Evolutionary conservation across 441 rosid genomes (phyloP).

Genomic region (Francoa sonchifolia): DNA sequence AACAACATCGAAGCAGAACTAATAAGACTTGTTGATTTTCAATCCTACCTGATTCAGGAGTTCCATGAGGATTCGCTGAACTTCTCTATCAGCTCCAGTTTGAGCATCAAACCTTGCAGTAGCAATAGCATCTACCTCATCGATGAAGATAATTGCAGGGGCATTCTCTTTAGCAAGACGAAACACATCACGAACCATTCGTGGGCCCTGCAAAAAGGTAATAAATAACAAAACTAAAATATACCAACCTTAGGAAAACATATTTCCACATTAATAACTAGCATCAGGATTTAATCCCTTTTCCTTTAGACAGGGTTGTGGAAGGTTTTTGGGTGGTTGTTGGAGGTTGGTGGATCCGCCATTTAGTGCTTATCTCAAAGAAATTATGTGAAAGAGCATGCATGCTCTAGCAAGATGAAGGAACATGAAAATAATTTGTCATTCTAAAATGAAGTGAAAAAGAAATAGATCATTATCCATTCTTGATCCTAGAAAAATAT

Average conservation of each 20-base stretch:
- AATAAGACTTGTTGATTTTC: too few relatives aligned
- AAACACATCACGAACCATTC: constrained; percentile 99
- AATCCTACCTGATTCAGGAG: constrained; percentile 72
- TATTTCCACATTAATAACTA: too few relatives aligned
- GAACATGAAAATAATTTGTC: too few relatives aligned
- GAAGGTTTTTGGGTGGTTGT: too few relatives aligned
- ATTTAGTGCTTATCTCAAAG: too few relatives aligned
- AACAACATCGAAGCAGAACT: too few relatives aligned
- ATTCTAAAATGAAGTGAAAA: not conserved
- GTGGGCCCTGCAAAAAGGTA: constrained; percentile 54
- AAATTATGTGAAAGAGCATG: too few relatives aligned
- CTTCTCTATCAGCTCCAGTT: constrained; percentile 99
- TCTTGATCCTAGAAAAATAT: too few relatives aligned
- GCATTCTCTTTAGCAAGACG: constrained; percentile 98
- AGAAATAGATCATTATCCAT: not conserved
- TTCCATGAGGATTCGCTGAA: constrained; percentile 95
- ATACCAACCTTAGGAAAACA: not conserved
- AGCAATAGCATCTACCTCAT: constrained; percentile 97
- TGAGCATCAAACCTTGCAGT: constrained; percentile 99
- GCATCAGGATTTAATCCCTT: too few relatives aligned
- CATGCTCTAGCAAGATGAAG: too few relatives aligned
- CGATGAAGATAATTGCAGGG: constrained; percentile 94
- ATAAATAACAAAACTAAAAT: not conserved
- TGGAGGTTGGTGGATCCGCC: too few relatives aligned
- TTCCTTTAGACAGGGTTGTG: too few relatives aligned